These are phyloP conservation scores for Lepidium sativum DNA, from an alignment of 345 rosid species.

Conservation along the genomic window DNA sequence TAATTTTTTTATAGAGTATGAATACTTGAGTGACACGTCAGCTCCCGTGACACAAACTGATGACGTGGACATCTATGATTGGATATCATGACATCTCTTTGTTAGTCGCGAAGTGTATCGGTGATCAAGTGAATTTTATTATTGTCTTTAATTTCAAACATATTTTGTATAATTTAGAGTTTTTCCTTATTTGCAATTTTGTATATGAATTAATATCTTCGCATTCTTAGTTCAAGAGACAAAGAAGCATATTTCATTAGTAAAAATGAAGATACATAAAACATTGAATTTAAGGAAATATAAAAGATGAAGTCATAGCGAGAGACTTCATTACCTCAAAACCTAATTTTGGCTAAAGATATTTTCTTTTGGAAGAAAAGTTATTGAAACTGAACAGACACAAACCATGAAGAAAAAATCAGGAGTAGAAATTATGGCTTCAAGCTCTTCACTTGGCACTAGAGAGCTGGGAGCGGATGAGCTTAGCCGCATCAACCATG, in stretches of 20 bases:
- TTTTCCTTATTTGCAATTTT: background rate
- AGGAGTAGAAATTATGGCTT: background rate
- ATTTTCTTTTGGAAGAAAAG: conserved; percentile 11
- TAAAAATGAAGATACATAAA: conserved; percentile 14
- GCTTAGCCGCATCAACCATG: conserved; percentile 93
- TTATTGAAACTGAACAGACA: conserved; percentile 16
- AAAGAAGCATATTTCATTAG: conserved; percentile 6
- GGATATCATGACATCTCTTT: background rate
- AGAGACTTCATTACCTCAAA: conserved; percentile 4
- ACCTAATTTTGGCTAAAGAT: conserved; percentile 16
- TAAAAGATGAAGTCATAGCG: background rate
- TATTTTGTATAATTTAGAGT: background rate
- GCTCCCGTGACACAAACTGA: conserved; percentile 16
- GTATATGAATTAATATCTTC: background rate
- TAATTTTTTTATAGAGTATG: background rate
- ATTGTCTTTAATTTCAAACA: background rate
- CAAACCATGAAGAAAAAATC: conserved; percentile 18
- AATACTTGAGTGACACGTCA: conserved; percentile 17
- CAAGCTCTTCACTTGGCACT: conserved; percentile 61
- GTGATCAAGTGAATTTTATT: background rate
- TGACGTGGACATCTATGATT: background rate
- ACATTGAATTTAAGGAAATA: background rate
- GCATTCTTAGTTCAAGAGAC: background rate
- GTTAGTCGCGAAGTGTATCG: background rate
- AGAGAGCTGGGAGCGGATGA: conserved; percentile 78